These are phyloP conservation scores for Talaromyces trachyspermus DNA, from an alignment of 495 filamentous ascomycete genomes.

Conservation along the genomic window DNA sequence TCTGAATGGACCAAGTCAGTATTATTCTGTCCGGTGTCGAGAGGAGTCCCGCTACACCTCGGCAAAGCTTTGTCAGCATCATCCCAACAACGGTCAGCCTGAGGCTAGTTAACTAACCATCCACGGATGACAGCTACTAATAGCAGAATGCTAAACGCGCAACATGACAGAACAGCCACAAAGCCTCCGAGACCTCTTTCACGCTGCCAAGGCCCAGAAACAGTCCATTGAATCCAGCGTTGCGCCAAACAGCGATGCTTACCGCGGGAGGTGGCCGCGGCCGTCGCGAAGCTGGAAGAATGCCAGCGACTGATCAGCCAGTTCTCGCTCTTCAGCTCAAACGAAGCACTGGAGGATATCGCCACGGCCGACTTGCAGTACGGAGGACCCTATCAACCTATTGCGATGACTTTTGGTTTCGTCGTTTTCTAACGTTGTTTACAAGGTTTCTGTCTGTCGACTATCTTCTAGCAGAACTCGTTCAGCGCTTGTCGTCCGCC, in stretches of 20 bases:
- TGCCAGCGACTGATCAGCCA: slow-evolving; percentile 60
- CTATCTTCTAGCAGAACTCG: slow-evolving; percentile 61
- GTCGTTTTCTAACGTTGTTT: slow-evolving; percentile 4
- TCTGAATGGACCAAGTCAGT: too few species aligned
- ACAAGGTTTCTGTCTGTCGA: slow-evolving; percentile 60
- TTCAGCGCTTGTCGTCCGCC: slow-evolving; percentile 44
- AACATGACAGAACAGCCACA: slow-evolving; percentile 48
- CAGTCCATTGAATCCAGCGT: slow-evolving; percentile 37
- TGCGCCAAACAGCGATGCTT: slow-evolving; percentile 50
- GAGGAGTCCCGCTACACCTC: too few species aligned
- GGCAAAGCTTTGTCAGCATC: too few species aligned
- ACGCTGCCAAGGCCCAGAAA: slow-evolving; percentile 49
- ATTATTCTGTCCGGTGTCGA: too few species aligned
- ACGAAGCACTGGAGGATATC: slow-evolving; percentile 85
- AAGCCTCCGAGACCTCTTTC: slow-evolving; percentile 53
- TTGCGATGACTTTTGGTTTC: not conserved
- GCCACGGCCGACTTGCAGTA: slow-evolving; percentile 77
- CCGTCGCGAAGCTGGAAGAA: slow-evolving; percentile 63
- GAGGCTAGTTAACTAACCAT: too few species aligned
- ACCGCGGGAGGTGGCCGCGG: slow-evolving; percentile 59
- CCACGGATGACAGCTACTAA: too few species aligned
- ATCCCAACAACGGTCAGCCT: too few species aligned
- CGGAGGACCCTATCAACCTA: not conserved
- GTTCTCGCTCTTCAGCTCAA: slow-evolving; percentile 78
- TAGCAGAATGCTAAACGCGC: too few species aligned